Base-by-base conservation (phyloP, 306 rosid genomes). In the Medicago arabica region DNA sequence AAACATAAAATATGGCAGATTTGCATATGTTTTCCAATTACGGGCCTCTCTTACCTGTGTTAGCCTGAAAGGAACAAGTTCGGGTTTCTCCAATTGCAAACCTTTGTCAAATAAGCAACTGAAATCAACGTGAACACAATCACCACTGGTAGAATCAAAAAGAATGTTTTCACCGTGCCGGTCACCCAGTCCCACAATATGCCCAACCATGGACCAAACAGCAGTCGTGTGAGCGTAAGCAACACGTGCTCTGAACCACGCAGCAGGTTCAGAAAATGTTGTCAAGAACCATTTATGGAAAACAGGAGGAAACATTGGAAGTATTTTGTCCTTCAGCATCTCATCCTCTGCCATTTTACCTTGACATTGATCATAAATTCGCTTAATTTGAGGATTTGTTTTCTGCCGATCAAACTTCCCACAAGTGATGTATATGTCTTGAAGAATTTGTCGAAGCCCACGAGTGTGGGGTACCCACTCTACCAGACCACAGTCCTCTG, bases 121-220 rank as follows among this genome's bases (percentile, higher is more conserved):
- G 83, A 95, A 95, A 88, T 95, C 98, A 78, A 95, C 98, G 36
- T 95, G 97, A 83, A 95, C 97, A 78, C 97, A 95, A 79, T 95
- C 97, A 54, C 98, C 98, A 2, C 87, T 87, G 70, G 97, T 90
- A 78, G 98, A 95, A 84, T 95, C 96, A 74, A 95, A 95, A 68
- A 95, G 97, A 86, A 95, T 89, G 68, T 95, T 95, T 88, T 95
- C 98, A 82, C 96, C 98, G 8, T 95, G 98, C 67, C 97, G 85
- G 59, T 95, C 97, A 78, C 98, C 98, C 70, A 95, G 86, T 69
- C 98, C 98, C 78, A 95, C 98, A 63, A 95, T 92, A 80, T 92
- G 98, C 74, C 98, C 98, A 75, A 95, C 98, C 97, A 95, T 95
- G 77, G 97, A 95, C 98, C 97, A 95, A 75, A 95, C 98, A 67